Conservation (phyloP, 495 filamentous ascomycete genomes). For the Penicillium dipodomyicola region DNA sequence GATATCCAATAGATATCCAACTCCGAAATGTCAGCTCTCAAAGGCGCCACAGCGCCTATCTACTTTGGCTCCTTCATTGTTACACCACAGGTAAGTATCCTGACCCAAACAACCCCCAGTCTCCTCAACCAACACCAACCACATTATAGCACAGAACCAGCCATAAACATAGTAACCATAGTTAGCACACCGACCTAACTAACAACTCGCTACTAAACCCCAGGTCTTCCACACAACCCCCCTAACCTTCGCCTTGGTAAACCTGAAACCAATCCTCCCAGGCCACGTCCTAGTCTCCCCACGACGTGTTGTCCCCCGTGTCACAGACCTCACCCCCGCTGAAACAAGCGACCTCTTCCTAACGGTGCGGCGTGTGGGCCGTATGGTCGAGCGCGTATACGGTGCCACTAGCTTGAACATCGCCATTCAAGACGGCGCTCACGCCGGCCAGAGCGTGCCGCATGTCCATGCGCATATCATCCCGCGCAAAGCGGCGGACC, state of each 20-base stretch:
- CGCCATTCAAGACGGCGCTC: slow-evolving; percentile 84
- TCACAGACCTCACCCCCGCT: slow-evolving; percentile 67
- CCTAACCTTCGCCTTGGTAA: slow-evolving; percentile 80
- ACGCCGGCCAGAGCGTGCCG: slow-evolving; percentile 84
- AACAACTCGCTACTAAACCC: neutral
- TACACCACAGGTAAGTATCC: slow-evolving; percentile 40
- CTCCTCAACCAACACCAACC: neutral
- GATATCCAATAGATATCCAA: neutral
- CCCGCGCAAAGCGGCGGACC: slow-evolving; percentile 61
- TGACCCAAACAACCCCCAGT: neutral
- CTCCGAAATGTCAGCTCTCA: slow-evolving; percentile 26
- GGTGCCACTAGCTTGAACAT: slow-evolving; percentile 73
- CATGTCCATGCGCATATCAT: slow-evolving; percentile 96
- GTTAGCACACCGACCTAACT: neutral
- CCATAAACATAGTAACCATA: slow-evolving; percentile 2
- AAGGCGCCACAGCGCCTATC: slow-evolving; percentile 34
- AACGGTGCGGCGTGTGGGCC: slow-evolving; percentile 76
- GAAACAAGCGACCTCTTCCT: slow-evolving; percentile 84
- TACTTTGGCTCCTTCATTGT: slow-evolving; percentile 49
- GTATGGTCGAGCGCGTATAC: slow-evolving; percentile 73
- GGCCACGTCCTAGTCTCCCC: slow-evolving; percentile 83
- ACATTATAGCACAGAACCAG: neutral
- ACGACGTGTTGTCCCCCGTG: slow-evolving; percentile 59
- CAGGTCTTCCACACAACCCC: slow-evolving; percentile 83
- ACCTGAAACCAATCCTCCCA: slow-evolving; percentile 90